phyloP scores from a whole-genome alignment of 177 flowering plant species.

The Vitis hybrid region DNA sequence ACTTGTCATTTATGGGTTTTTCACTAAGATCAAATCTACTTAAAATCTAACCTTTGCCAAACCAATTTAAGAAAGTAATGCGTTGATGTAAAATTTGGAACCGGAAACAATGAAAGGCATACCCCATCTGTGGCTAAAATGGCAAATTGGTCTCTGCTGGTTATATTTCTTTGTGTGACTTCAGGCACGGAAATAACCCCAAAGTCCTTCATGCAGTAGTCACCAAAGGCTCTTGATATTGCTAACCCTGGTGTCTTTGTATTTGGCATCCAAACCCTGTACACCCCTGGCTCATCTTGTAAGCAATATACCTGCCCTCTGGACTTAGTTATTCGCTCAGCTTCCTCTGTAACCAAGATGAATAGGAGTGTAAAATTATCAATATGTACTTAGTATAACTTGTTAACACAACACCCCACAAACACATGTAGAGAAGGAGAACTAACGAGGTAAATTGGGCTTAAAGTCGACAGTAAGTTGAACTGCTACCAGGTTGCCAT shows the following conservation, averaged over 20 bases:
- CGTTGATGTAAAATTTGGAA: background rate
- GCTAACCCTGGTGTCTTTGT: constrained; percentile 72
- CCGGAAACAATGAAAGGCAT: constrained; percentile 13
- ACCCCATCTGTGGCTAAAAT: constrained; percentile 96
- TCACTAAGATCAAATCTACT: too few relatives aligned
- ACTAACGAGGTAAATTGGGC: constrained; percentile 78
- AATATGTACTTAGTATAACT: background rate
- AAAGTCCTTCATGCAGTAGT: constrained; percentile 72
- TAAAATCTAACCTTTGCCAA: too few relatives aligned
- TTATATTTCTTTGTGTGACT: constrained; percentile 61
- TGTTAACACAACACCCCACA: background rate
- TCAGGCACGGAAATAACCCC: constrained; percentile 90
- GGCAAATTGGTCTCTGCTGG: constrained; percentile 62
- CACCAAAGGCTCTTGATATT: constrained; percentile 93
- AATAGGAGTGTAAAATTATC: background rate
- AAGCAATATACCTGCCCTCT: constrained; percentile 66
- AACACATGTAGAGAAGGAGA: constrained; percentile 4
- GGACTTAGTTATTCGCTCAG: constrained; percentile 64
- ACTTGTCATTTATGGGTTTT: background rate
- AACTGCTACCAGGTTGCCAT: constrained; percentile 63
- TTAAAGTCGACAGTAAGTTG: constrained; percentile 82
- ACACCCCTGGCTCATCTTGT: constrained; percentile 79
- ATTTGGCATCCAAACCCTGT: constrained; percentile 72
- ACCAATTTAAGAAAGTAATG: background rate
- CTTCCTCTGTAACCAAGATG: constrained; percentile 56